Evolutionary conservation across 1,284 basidiomycete genomes (phyloP), one percentile per base, ranked within the genome.

Genomic region (Naganishia sp.): DNA sequence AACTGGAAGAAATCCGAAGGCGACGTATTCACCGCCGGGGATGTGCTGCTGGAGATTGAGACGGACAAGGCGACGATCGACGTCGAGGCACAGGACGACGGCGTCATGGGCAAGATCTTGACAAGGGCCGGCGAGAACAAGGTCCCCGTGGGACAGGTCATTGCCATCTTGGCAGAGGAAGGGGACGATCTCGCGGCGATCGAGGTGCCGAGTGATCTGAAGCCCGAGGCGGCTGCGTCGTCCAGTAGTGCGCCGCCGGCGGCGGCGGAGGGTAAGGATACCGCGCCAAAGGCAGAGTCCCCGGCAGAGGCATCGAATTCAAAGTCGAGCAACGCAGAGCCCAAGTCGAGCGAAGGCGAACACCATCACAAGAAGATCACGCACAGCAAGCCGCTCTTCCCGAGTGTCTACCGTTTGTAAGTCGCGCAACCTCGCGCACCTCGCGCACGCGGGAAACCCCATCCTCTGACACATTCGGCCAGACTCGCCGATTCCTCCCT

Each of bases 51-150:
- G 63, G 94, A 98, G 83, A 92, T 97, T 74, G 95, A 98, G 85
- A 98, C 94, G 45, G 95, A 98, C 85, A 98, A 98, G 82, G 95
- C 95, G 15, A 96, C 94, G 1, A 97, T 99, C 75, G 95, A 99
- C 75, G 94, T 99, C n/a, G 95, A 99, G 81, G 94, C 95, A 6
- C 93, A 93, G 78, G 94, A 98, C 49, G 94, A 98, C 73, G 95
- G 95, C 71, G 81, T 97, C 16, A 80, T 99, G 76, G 94, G 90
- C 52, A 97, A 94, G 83, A 96, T 97, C 70, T 69, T 98, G 70
- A 92, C 93, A 71, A 49, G 75, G 72, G 43, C 50, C 6, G 50
- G 50, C 2, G 61, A 64, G 42, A 55, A 46, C 28, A 54, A 50
- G 72, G 85, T 99, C 64, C 84, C 88, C 3, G 91, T 99, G 46